Conservation (phyloP, 2,329 filamentous ascomycete species). For the Madurella fahalii region DNA sequence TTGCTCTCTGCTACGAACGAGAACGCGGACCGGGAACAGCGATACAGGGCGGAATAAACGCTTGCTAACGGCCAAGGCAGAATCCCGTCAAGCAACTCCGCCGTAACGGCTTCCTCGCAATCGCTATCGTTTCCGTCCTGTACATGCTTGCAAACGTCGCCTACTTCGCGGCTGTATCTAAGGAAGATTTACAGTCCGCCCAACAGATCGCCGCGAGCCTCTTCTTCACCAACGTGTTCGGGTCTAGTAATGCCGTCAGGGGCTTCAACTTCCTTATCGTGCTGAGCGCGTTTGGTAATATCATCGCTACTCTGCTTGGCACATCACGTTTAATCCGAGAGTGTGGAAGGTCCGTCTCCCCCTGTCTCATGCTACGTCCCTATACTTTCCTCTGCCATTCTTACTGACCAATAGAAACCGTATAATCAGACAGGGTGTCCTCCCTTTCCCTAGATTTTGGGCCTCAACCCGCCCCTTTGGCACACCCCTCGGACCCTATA, state of each 20-base stretch:
- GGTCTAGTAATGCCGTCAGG: constrained; percentile 41
- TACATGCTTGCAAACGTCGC: constrained; percentile 58
- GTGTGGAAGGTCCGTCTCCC: constrained; percentile 44
- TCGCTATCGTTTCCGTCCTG: constrained; percentile 47
- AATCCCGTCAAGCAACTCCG: constrained; percentile 55
- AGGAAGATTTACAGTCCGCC: constrained; percentile 47
- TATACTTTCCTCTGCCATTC: background rate
- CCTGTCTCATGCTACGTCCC: background rate
- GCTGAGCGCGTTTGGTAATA: constrained; percentile 55
- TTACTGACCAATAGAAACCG: no score
- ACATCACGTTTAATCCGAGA: constrained; percentile 56
- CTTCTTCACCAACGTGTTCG: constrained; percentile 58
- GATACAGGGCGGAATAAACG: no score
- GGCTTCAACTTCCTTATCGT: constrained; percentile 56
- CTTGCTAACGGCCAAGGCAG: constrained; percentile 19
- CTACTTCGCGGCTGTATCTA: constrained; percentile 55
- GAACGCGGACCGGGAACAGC: no score
- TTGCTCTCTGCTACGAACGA: background rate
- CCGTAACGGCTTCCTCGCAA: constrained; percentile 45
- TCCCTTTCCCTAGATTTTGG: constrained; percentile 57
- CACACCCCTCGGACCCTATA: constrained; percentile 57
- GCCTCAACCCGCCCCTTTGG: constrained; percentile 59
- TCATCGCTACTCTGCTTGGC: constrained; percentile 52
- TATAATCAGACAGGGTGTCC: constrained; percentile 49
- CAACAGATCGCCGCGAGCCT: constrained; percentile 51